phyloP scores from a whole-genome alignment of 305 asterid species.

The Stenogyne calaminthoides region DNA sequence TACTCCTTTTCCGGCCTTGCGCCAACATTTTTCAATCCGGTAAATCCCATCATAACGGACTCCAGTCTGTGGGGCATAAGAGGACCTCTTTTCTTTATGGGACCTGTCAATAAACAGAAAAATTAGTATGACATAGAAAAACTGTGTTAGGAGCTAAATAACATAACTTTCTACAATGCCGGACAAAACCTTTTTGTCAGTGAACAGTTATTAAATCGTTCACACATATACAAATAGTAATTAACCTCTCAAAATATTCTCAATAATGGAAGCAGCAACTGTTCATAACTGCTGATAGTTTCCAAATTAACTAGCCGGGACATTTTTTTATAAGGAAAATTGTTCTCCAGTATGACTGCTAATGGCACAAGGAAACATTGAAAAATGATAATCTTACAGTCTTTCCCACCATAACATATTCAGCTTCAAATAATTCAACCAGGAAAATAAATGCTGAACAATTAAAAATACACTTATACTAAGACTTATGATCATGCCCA shows the following conservation, averaged over 20 bases:
- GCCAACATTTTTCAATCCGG: constrained; percentile 92
- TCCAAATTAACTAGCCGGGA: background rate
- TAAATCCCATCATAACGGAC: constrained; percentile 90
- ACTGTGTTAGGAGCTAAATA: constrained; percentile 3
- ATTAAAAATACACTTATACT: background rate
- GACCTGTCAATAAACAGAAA: constrained; percentile 50
- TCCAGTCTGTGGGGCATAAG: constrained; percentile 80
- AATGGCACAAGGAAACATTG: background rate
- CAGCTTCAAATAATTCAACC: constrained; percentile 7
- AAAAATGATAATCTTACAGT: constrained; percentile 3
- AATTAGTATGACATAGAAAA: background rate
- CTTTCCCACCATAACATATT: background rate
- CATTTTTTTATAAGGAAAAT: constrained; percentile 16
- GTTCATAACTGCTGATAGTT: background rate
- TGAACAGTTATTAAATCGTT: background rate
- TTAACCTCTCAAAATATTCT: background rate
- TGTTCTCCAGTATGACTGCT: background rate
- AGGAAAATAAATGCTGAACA: background rate
- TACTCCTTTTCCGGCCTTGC: constrained; percentile 75
- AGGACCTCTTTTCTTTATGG: constrained; percentile 75
- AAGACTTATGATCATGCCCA: background rate
- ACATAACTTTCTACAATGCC: background rate
- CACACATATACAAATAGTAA: background rate
- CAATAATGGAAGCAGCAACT: background rate
- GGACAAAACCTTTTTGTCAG: background rate